A percentile compares a stretch with the other conserved stretches of the same genome.
Evolutionary conservation across 164 flowering plant genomes (phyloP).

Genomic region (Vitis riparia): DNA sequence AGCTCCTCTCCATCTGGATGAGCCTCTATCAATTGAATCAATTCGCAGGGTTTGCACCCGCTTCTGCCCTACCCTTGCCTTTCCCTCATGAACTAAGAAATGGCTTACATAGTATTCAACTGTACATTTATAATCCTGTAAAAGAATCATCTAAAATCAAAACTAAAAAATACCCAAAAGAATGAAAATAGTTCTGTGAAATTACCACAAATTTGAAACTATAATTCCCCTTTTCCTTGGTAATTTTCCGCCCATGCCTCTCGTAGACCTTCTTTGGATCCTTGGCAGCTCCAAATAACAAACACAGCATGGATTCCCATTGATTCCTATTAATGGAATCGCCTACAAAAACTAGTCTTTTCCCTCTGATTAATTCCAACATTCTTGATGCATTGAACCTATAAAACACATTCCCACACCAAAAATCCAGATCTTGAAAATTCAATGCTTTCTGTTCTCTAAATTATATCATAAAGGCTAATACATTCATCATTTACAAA

Average conservation of each 20-base stretch:
- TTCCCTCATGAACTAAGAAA: constrained; percentile 86
- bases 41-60: constrained; percentile 70
- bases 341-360: constrained; percentile 89
- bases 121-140: constrained; percentile 88
- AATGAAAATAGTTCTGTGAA: not conserved
- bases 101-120: constrained; percentile 89
- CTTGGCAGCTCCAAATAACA: constrained; percentile 67
- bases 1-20: constrained; percentile 94
- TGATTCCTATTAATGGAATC: constrained; percentile 97
- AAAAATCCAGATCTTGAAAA: not conserved
- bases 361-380: constrained; percentile 85
- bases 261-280: constrained; percentile 85
- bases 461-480: not conserved
- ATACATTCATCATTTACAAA: not conserved
- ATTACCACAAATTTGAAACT: constrained; percentile 88
- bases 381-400: constrained; percentile 83
- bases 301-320: constrained; percentile 98
- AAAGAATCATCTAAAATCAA: constrained; percentile 11
- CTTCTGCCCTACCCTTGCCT: constrained; percentile 71
- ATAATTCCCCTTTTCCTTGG: constrained; percentile 80
- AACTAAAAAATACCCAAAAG: constrained; percentile 1
- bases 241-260: constrained; percentile 73
- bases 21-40: constrained; percentile 71
- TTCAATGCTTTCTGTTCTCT: not conserved
- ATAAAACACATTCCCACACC: constrained; percentile 3